These are phyloP conservation scores for Graphilbum sp. DNA, from an alignment of 2,329 filamentous ascomycete species.

Conservation along the genomic window DNA sequence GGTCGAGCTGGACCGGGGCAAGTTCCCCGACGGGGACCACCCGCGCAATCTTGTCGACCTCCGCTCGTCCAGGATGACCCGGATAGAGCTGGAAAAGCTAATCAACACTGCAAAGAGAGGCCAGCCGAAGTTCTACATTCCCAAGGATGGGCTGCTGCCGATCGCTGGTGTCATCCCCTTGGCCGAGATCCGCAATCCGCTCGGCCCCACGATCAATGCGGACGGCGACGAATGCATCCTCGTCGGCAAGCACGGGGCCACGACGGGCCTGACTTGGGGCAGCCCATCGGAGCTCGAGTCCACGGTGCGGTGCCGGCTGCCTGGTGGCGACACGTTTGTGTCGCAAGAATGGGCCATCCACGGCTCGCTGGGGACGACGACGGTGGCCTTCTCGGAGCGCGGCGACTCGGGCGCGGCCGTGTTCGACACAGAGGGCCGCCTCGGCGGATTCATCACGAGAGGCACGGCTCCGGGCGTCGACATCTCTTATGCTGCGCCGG, in stretches of 20 bases:
- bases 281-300: background rate
- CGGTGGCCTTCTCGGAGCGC: background rate
- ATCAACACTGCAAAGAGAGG: no score
- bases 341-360: background rate
- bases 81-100: background rate
- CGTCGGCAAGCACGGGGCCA: background rate
- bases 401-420: conserved; percentile 1
- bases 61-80: background rate
- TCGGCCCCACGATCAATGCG: background rate
- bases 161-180: background rate
- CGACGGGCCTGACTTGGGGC: background rate
- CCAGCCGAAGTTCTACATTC: background rate
- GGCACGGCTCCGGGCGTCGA: background rate
- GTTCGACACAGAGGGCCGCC: background rate
- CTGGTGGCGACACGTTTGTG: background rate
- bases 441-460: background rate
- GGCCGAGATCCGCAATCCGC: background rate
- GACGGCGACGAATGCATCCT: background rate
- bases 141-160: background rate
- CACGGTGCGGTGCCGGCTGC: background rate
- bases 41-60: background rate
- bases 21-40: background rate
- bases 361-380: background rate
- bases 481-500: background rate
- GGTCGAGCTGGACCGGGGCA: background rate